A percentile compares a stretch with the other conserved stretches of the same genome.
phyloP scores from a whole-genome alignment of 345 rosid genomes.

The Linum lewisii region DNA sequence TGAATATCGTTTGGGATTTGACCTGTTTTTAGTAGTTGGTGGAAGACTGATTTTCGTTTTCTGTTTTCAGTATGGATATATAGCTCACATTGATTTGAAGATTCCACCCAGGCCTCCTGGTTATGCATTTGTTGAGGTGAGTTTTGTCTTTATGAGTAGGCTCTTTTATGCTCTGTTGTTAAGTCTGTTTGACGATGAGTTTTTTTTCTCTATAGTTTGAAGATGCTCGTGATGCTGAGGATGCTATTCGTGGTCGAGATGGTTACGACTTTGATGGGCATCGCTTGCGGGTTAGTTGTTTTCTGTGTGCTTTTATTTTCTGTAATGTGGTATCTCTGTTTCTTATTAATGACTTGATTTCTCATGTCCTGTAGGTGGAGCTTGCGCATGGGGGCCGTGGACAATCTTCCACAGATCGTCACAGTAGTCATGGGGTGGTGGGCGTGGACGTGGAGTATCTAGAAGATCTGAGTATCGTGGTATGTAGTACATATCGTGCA shows the following conservation, averaged over 20 bases:
- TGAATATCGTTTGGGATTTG: background rate
- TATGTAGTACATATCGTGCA: too few relatives aligned
- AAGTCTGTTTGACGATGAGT: background rate
- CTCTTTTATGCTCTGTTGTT: background rate
- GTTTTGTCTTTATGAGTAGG: background rate
- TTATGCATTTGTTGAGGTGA: constrained; percentile 8
- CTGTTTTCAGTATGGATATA: constrained; percentile 1
- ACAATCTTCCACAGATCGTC: constrained; percentile 66
- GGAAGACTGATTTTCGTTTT: background rate
- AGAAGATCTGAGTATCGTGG: background rate
- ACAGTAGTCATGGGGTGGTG: constrained; percentile 35
- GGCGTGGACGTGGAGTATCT: background rate
- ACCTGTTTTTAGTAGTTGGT: background rate
- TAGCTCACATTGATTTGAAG: constrained; percentile 2
- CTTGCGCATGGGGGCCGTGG: constrained; percentile 97
- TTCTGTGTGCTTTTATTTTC: too few relatives aligned
- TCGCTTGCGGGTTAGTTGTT: constrained; percentile 45
- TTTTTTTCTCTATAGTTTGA: constrained; percentile 33
- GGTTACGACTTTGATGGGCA: constrained; percentile 76
- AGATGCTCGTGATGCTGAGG: constrained; percentile 57
- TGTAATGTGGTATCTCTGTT: background rate
- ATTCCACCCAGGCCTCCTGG: constrained; percentile 9
- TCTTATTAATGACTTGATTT: too few relatives aligned
- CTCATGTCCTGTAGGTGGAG: constrained; percentile 50
- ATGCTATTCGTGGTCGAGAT: constrained; percentile 78